Base-by-base conservation (phyloP, 371 early-diverging fungal species). In the Mucor velutinosus region DNA sequence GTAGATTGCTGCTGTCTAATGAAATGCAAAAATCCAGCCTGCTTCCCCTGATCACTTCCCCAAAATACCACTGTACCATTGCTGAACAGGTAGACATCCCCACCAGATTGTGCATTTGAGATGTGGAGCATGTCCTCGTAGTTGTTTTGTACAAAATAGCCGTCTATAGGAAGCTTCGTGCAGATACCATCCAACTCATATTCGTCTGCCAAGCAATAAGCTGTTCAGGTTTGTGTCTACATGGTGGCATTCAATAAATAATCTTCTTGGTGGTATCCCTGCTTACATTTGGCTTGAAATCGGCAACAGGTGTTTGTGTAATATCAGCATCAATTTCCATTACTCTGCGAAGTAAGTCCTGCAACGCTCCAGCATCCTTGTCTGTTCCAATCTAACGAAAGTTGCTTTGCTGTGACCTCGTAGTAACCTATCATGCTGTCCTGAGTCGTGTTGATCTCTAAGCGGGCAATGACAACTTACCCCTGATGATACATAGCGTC, bases 291-390 rank as follows among this genome's bases (percentile, higher is more conserved):
- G 70, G 74, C 21, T 68, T 69, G 32, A 71, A 76, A 3, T 66
- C 65, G 7, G 30, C 60, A 5, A 57, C 41, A 19, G 33, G 56
- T 14, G 62, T 66, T 33, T 70, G 70, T 19, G 66, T 70, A 27
- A 76, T 72, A 17, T 72, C 70, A 14, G 74, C 65, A 29, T 78
- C 79, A 23, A 78, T 68, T 30, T 78, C 76, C 66, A 69, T 72
- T n/a, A 78, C 79, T 6, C 73, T 68, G 35, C 62, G 30, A 53
- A 78, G 59, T 45, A 76, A 64, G 17, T 72, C 76, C 37, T 78
- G 76, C 12, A 78, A 58, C 12, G 79, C 73, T 0, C 76, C 74
- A 6, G 75, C 66, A 25, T 78, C 70, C n/a, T 78, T 71, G 25
- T 65, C 64, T 21, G 65, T 65, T 5, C 74, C 77, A 17, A 72